Conservation (phyloP, 2,329 filamentous ascomycete species). For the Orbilia javanica region DNA sequence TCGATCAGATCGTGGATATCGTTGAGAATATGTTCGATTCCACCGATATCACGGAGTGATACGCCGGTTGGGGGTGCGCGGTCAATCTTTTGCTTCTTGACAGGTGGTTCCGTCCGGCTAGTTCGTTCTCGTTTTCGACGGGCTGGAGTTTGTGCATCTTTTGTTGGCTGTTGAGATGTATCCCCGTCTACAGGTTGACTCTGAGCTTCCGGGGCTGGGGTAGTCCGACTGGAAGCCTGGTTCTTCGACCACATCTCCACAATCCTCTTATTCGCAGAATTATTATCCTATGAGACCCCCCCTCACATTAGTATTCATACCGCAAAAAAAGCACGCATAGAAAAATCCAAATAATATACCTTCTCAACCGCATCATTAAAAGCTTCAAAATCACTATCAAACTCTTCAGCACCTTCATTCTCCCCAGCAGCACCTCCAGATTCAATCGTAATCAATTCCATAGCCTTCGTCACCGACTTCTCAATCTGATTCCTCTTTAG, state of each 20-base stretch:
- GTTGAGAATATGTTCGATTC: constrained; percentile 78
- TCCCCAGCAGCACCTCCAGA: constrained; percentile 4
- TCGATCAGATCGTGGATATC: constrained; percentile 79
- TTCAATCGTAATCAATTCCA: constrained; percentile 53
- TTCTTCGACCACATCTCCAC: constrained; percentile 70
- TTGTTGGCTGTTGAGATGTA: constrained; percentile 31
- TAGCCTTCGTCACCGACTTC: constrained; percentile 66
- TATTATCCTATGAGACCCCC: constrained; percentile 67
- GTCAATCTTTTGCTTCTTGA: constrained; percentile 75
- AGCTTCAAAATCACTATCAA: constrained; percentile 65
- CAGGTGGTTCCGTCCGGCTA: constrained; percentile 65
- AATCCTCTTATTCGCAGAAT: constrained; percentile 76
- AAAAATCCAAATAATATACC: constrained; percentile 60
- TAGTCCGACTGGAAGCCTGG: constrained; percentile 62
- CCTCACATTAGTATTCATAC: constrained; percentile 34
- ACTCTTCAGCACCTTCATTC: constrained; percentile 63
- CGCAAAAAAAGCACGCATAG: not conserved
- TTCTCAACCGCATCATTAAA: constrained; percentile 70
- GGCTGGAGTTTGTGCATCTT: constrained; percentile 57
- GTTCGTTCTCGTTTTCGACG: constrained; percentile 60
- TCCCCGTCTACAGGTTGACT: constrained; percentile 58
- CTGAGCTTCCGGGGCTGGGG: constrained; percentile 58
- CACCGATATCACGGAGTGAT: constrained; percentile 79
- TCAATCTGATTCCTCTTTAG: constrained; percentile 85
- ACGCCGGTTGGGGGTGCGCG: constrained; percentile 77